Conservation (phyloP, 257 asterid species). For the Scutellaria baicalensis region DNA sequence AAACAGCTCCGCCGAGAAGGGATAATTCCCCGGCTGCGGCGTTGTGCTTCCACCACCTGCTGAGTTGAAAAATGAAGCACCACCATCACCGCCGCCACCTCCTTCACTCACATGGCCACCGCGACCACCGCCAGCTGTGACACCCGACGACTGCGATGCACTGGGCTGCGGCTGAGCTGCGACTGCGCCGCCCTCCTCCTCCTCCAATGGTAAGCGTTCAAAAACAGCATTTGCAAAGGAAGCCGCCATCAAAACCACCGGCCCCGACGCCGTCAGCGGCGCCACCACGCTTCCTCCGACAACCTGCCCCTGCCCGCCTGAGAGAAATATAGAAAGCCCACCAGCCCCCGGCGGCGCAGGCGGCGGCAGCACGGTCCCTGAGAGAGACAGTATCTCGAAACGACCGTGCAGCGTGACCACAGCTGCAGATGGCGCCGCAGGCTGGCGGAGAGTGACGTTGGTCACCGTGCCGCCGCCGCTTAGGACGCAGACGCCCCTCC, state of each 20-base stretch:
- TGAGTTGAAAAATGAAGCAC: conserved; percentile 22
- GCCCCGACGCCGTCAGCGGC: conserved; percentile 54
- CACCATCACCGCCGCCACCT: conserved; percentile 18
- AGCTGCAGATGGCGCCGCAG: conserved; percentile 38
- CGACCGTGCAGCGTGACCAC: conserved; percentile 63
- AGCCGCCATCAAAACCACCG: conserved; percentile 63
- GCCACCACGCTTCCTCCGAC: conserved; percentile 68
- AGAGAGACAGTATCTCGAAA: conserved; percentile 49
- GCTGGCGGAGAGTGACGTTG: conserved; percentile 59
- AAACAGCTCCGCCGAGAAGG: conserved; percentile 45
- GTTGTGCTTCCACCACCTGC: conserved; percentile 9
- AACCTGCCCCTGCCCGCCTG: conserved; percentile 72
- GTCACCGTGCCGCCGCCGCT: conserved; percentile 60
- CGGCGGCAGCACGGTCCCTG: conserved; percentile 81
- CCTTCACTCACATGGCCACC: conserved; percentile 28
- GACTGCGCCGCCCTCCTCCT: conserved; percentile 32
- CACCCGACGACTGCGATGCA: conserved; percentile 56
- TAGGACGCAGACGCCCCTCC: conserved; percentile 57
- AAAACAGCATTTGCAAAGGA: conserved; percentile 68
- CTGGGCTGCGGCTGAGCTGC: conserved; percentile 36
- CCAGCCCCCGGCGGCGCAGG: conserved; percentile 77
- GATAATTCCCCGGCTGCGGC: conserved; percentile 24
- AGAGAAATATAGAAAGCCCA: conserved; percentile 51
- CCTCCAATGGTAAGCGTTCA: conserved; percentile 60
- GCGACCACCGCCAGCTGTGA: conserved; percentile 56